phyloP scores from a whole-genome alignment of 164 flowering plant species.

The Chimonanthus salicifolius region DNA sequence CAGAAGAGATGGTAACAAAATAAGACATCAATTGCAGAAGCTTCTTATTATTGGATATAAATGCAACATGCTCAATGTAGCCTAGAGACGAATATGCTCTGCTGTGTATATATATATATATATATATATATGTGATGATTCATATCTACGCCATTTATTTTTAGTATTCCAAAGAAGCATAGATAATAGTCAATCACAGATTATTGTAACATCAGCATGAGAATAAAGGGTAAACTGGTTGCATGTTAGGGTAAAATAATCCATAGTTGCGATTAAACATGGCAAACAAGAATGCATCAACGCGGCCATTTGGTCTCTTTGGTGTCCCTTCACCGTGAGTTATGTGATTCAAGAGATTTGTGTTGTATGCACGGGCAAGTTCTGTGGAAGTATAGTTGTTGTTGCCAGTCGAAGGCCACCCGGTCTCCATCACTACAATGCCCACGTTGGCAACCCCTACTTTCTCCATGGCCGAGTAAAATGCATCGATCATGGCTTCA shows the following conservation, averaged over 20 bases:
- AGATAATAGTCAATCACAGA: background rate
- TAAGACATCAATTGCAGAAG: too few species aligned
- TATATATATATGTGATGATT: too few species aligned
- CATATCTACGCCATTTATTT: too few species aligned
- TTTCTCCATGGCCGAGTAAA: conserved; percentile 26
- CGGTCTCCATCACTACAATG: conserved; percentile 22
- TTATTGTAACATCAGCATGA: too few species aligned
- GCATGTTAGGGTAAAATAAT: conserved; percentile 17
- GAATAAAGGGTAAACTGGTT: conserved; percentile 17
- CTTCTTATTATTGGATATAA: too few species aligned
- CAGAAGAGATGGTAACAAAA: too few species aligned
- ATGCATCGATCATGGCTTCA: conserved; percentile 31
- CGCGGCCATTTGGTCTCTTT: conserved; percentile 12
- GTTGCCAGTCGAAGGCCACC: conserved; percentile 33
- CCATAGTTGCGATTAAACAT: conserved; percentile 26
- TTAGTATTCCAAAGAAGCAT: background rate
- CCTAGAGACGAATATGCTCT: too few species aligned
- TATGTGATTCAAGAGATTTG: conserved; percentile 14
- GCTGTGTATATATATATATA: too few species aligned
- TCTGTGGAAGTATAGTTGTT: conserved; percentile 8
- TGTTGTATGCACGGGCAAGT: conserved; percentile 16
- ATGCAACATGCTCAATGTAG: too few species aligned
- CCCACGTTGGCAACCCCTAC: background rate
- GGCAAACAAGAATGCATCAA: conserved; percentile 17
- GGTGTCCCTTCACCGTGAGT: conserved; percentile 13